Evolutionary conservation across 192 early-diverging fungal species (phyloP).

Genomic region (Haplosporangium gracile): DNA sequence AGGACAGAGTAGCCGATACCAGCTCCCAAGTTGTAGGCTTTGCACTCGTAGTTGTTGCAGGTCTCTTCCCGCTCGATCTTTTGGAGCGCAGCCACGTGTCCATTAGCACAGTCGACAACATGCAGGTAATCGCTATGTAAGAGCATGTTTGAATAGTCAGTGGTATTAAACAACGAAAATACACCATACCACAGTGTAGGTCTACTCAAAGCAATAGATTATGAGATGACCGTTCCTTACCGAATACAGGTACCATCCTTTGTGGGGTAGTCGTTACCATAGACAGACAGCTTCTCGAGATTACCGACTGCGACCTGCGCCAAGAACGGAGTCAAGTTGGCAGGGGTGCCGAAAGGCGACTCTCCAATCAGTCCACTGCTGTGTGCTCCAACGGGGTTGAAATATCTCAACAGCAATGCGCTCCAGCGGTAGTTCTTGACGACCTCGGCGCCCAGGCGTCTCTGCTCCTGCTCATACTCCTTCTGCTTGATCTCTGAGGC

Average conservation of each 20-base stretch:
- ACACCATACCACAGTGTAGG: not conserved
- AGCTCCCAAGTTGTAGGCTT: conserved; percentile 92
- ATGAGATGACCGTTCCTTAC: conserved; percentile 10
- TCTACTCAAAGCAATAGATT: not conserved
- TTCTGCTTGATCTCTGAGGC: conserved; percentile 61
- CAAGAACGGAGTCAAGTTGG: conserved; percentile 92
- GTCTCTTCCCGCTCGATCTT: conserved; percentile 74
- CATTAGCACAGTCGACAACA: conserved; percentile 91
- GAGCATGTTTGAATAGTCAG: not conserved
- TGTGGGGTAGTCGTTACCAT: conserved; percentile 94
- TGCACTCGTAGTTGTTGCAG: conserved; percentile 43
- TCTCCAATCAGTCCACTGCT: conserved; percentile 92
- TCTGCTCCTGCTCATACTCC: not conserved
- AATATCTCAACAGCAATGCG: conserved; percentile 68
- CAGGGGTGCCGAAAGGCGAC: conserved; percentile 86
- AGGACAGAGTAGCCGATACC: conserved; percentile 92
- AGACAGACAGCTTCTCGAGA: conserved; percentile 84
- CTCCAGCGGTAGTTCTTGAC: conserved; percentile 38
- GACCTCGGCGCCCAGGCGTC: not conserved
- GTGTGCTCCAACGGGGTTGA: conserved; percentile 96
- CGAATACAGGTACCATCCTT: conserved; percentile 83
- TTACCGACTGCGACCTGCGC: conserved; percentile 91
- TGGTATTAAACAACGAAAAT: not conserved
- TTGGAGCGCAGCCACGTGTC: conserved; percentile 87
- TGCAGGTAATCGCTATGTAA: conserved; percentile 91